phyloP scores from a whole-genome alignment of 306 rosid species.

The Quercus agrifolia region DNA sequence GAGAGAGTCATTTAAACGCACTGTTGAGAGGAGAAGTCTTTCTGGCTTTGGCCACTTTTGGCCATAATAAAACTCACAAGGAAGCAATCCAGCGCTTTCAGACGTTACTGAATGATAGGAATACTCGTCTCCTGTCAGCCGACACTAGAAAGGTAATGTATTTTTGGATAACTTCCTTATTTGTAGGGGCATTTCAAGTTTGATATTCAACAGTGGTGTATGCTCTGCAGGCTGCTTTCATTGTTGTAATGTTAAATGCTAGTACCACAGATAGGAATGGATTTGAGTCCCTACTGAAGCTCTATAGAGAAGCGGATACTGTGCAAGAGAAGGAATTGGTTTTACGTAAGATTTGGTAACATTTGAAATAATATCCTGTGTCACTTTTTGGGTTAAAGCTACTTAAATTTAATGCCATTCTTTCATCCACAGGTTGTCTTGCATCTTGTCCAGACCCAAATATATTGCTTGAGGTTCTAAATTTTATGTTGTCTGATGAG shows the following conservation, averaged over 20 bases:
- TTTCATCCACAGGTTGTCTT: slow-evolving; percentile 34
- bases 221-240: slow-evolving; percentile 45
- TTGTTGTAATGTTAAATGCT: slow-evolving; percentile 53
- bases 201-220: not conserved
- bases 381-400: slow-evolving; percentile 28
- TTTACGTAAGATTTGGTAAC: slow-evolving; percentile 33
- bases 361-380: slow-evolving; percentile 3
- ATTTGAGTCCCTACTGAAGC: slow-evolving; percentile 4
- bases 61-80: slow-evolving; percentile 43
- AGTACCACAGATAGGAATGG: slow-evolving; percentile 31
- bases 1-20: slow-evolving; percentile 44
- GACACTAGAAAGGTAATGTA: slow-evolving; percentile 41
- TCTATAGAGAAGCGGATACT: slow-evolving; percentile 38
- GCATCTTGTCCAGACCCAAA: slow-evolving; percentile 55
- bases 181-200: not conserved
- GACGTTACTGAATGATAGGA: slow-evolving; percentile 35
- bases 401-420: slow-evolving; percentile 4
- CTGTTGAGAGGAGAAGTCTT: slow-evolving; percentile 44
- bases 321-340: slow-evolving; percentile 44
- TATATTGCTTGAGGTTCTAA: slow-evolving; percentile 43
- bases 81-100: slow-evolving; percentile 55
- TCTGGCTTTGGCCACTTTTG: slow-evolving; percentile 47
- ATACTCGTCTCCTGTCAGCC: slow-evolving; percentile 47
- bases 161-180: not conserved
- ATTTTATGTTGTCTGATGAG: slow-evolving; percentile 49